Evolutionary conservation across 108 stramenopile species (phyloP), one percentile per base, ranked within the genome.

Genomic region (Skeletonema tropicum): DNA sequence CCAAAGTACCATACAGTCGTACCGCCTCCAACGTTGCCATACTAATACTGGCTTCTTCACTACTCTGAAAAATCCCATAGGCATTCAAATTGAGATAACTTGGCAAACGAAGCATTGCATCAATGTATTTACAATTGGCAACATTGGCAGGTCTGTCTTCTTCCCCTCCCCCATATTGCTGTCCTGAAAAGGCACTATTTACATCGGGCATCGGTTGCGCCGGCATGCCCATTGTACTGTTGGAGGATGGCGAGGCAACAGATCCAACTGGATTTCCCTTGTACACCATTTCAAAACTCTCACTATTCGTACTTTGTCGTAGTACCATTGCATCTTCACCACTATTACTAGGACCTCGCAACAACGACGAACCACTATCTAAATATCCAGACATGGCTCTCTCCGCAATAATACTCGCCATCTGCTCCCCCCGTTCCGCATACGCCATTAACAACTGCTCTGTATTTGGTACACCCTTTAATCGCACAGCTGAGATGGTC

Each of bases 71-170:
- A 29, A 82, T 39, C 10, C 74, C 81, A 25, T 72, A 61, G 31
- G 74, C 68, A 60, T 73, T 72, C 5, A 83, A 36, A 55, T 76
- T 83, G 23, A 74, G 67, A 72, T 76, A 76, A 30, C 71, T 68
- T 14, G 82, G 82, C 71, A 83, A 68, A 26, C 45, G 55, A 19
- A 82, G 66, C 7, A 82, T 36, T 14, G 38, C 15, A 57, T 82
- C 80, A 46, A 82, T 66, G n/a, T 82, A 82, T 62, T 75, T 82
- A 49, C 80, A 71, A 31, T 82, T 70, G 35, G 80, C 80, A 41
- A 82, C 68, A 46, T 75, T 60, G 7, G 80, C 29, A 25, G 74
- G 80, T 29, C 80, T 62, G 26, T 74, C 67, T 46, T 71, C 73
- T 55, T 74, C 68, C 11, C 29, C 60, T 21, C 29, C 36, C 35